Percentiles rank a stretch among this genome's conserved stretches.
These are phyloP conservation scores for Phytophthora pistaciae DNA, from an alignment of 352 stramenopile genomes.

Conservation along the genomic window DNA sequence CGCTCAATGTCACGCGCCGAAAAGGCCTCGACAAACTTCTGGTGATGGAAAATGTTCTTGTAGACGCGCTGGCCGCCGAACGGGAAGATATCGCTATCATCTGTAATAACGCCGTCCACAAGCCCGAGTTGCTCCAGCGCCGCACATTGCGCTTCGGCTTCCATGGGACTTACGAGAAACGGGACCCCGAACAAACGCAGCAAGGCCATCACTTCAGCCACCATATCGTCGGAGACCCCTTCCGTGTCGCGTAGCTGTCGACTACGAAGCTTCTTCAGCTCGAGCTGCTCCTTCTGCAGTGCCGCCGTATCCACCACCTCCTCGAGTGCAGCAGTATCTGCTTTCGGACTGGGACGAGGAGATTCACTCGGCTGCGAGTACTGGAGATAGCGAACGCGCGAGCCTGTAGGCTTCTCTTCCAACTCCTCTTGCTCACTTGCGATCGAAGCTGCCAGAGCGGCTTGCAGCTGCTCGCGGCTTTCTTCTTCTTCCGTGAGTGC, in stretches of 20 bases:
- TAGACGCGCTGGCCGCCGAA: constrained; percentile 97
- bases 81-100: constrained; percentile 96
- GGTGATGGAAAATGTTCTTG: constrained; percentile 99
- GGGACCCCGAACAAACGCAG: constrained; percentile 98
- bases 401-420: constrained; percentile 12
- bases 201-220: constrained; percentile 96
- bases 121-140: constrained; percentile 95
- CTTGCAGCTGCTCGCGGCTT: constrained; percentile 42
- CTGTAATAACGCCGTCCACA: constrained; percentile 98
- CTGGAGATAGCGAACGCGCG: constrained; percentile 53
- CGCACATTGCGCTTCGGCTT: constrained; percentile 99
- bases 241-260: constrained; percentile 92
- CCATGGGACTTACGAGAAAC: constrained; percentile 99
- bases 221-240: constrained; percentile 98
- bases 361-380: constrained; percentile 39
- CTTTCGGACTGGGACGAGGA: neutral
- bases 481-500: constrained; percentile 9
- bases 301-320: constrained; percentile 45
- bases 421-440: constrained; percentile 32
- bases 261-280: constrained; percentile 83
- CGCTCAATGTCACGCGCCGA: constrained; percentile 91
- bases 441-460: constrained; percentile 46
- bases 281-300: constrained; percentile 66
- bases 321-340: neutral
- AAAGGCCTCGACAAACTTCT: constrained; percentile 99